phyloP scores from a whole-genome alignment of 2,329 filamentous ascomycete species.

The Botrytis cinerea region DNA sequence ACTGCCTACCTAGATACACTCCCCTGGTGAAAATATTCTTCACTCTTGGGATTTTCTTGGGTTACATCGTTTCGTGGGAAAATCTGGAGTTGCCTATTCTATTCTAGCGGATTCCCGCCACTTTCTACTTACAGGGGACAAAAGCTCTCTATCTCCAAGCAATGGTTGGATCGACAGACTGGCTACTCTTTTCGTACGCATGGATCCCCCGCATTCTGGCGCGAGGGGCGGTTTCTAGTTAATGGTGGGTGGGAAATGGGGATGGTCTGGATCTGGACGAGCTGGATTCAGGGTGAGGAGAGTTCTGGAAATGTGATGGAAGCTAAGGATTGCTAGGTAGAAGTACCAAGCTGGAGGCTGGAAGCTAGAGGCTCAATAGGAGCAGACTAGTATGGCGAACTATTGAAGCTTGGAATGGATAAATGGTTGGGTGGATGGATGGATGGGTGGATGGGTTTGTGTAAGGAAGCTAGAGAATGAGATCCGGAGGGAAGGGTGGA shows the following conservation, averaged over 20 bases:
- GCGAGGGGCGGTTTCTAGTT: not conserved
- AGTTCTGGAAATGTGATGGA: not conserved
- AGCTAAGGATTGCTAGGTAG: not conserved
- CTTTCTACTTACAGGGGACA: not conserved
- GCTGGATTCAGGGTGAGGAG: not conserved
- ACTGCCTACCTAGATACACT: not conserved
- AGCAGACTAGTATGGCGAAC: not conserved
- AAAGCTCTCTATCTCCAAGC: not conserved
- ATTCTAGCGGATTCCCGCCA: constrained; percentile 1
- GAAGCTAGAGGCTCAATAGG: not conserved
- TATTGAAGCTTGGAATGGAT: not conserved
- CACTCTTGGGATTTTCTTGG: not conserved
- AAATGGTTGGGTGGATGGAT: not conserved
- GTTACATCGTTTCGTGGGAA: not conserved
- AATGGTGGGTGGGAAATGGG: not conserved
- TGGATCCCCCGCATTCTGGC: not conserved
- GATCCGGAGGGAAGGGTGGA: not conserved
- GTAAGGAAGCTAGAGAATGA: not conserved
- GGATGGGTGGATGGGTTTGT: not conserved
- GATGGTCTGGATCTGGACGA: not conserved
- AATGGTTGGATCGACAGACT: not conserved
- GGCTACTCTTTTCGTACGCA: not conserved
- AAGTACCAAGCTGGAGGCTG: not conserved
- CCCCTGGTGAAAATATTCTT: not conserved
- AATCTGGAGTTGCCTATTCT: not conserved